These are phyloP conservation scores for Corymbia calophylla DNA, from an alignment of 441 rosid genomes.

Conservation along the genomic window DNA sequence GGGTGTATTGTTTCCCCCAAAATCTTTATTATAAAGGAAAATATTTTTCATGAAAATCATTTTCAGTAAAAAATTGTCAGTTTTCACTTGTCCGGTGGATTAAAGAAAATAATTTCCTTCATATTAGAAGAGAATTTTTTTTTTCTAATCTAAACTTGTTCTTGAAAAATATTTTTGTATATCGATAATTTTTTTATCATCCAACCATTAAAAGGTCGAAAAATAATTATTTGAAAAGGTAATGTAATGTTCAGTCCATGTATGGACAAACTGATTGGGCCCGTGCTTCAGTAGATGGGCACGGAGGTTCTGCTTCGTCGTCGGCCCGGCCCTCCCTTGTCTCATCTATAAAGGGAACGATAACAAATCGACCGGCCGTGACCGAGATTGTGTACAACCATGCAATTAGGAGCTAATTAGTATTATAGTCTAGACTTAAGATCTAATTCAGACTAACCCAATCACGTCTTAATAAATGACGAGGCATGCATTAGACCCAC, in stretches of 20 bases:
- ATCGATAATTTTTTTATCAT: rapidly evolving
- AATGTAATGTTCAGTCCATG: background rate
- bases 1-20: background rate
- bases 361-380: background rate
- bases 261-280: background rate
- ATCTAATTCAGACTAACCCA: background rate
- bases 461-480: background rate
- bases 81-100: rapidly evolving
- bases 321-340: background rate
- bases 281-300: background rate
- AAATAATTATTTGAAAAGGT: background rate
- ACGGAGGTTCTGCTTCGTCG: background rate
- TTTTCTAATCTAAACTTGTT: rapidly evolving
- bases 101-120: background rate
- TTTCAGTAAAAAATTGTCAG: background rate
- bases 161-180: rapidly evolving
- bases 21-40: background rate
- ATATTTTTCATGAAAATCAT: rapidly evolving
- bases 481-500: background rate
- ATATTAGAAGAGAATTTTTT: rapidly evolving
- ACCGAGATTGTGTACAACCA: background rate
- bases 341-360: background rate
- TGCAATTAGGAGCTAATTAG: background rate
- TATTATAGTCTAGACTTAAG: too few species aligned
- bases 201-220: rapidly evolving